phyloP scores from a whole-genome alignment of 164 flowering plant species.

The Annona cherimola region DNA sequence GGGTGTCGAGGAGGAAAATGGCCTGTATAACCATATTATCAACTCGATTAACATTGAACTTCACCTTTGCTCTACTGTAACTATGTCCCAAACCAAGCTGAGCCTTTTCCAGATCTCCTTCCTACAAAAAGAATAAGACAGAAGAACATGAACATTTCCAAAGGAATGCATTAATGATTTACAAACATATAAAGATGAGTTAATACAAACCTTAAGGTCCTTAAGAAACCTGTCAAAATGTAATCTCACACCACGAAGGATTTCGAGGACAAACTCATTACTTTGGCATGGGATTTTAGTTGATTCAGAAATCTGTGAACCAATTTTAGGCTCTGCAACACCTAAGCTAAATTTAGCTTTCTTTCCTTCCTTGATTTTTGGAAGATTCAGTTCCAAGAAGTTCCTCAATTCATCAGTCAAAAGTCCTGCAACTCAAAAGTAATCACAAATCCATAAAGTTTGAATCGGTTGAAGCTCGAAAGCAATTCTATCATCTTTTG shows the following conservation, averaged over 20 bases:
- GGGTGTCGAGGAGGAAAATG: slow-evolving; percentile 89
- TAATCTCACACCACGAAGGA: slow-evolving; percentile 77
- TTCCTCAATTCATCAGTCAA: slow-evolving; percentile 91
- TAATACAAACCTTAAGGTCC: slow-evolving; percentile 65
- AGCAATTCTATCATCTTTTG: neutral
- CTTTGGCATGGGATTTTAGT: slow-evolving; percentile 89
- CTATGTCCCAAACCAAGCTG: slow-evolving; percentile 96
- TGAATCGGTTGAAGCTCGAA: neutral
- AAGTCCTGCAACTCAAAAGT: slow-evolving; percentile 36
- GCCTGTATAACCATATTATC: slow-evolving; percentile 99
- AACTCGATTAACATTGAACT: slow-evolving; percentile 94
- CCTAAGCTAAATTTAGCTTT: slow-evolving; percentile 78
- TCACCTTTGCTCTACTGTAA: slow-evolving; percentile 97
- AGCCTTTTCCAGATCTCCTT: slow-evolving; percentile 86
- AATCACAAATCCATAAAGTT: slow-evolving; percentile 9
- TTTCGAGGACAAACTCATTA: slow-evolving; percentile 78
- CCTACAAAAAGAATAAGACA: slow-evolving; percentile 21
- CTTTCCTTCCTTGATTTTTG: slow-evolving; percentile 81
- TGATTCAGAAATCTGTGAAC: slow-evolving; percentile 74
- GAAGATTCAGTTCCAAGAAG: slow-evolving; percentile 83
- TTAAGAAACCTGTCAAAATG: slow-evolving; percentile 85
- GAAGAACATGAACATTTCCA: neutral
- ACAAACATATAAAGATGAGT: neutral
- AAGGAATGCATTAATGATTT: neutral
- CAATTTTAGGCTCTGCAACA: slow-evolving; percentile 79